Evolutionary conservation across 768 basidiomycete genomes (phyloP).

Genomic region (Pleurotus eryngii): DNA sequence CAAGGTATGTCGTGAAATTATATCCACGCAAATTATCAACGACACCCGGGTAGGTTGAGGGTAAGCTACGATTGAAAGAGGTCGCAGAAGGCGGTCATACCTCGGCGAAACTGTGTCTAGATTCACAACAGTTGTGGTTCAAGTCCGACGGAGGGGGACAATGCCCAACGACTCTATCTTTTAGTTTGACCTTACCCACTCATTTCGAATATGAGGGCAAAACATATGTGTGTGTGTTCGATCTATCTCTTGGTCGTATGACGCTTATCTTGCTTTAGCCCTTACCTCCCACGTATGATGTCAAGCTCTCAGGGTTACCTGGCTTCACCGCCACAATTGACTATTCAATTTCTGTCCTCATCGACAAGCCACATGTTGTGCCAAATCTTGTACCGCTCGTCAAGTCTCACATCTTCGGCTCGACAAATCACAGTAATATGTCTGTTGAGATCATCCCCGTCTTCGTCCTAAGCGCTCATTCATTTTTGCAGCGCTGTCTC

Average conservation of each 20-base stretch:
- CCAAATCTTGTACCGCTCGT: slow-evolving; percentile 29
- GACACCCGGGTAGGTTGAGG: slow-evolving; percentile 49
- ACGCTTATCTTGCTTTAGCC: slow-evolving; percentile 34
- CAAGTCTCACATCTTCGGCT: slow-evolving; percentile 52
- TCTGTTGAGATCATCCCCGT: slow-evolving; percentile 26
- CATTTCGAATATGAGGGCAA: slow-evolving; percentile 54
- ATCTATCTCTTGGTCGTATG: background rate
- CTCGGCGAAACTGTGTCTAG: slow-evolving; percentile 47
- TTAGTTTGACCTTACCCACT: slow-evolving; percentile 54
- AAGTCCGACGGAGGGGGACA: slow-evolving; percentile 36
- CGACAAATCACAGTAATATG: slow-evolving; percentile 40
- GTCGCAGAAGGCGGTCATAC: slow-evolving; percentile 65
- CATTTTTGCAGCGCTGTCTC: slow-evolving; percentile 41
- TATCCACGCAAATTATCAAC: background rate
- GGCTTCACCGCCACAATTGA: slow-evolving; percentile 67
- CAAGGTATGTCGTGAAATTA: slow-evolving; percentile 22
- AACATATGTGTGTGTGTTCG: slow-evolving; percentile 49
- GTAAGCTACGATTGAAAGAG: slow-evolving; percentile 54
- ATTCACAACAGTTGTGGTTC: slow-evolving; percentile 55
- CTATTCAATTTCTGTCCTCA: slow-evolving; percentile 55
- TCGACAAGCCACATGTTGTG: slow-evolving; percentile 44
- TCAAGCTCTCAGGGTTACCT: slow-evolving; percentile 67
- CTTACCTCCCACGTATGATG: slow-evolving; percentile 67
- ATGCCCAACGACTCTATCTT: slow-evolving; percentile 53
- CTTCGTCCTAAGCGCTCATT: background rate